phyloP scores from a whole-genome alignment of 345 rosid species.

The Dipteronia dyeriana region DNA sequence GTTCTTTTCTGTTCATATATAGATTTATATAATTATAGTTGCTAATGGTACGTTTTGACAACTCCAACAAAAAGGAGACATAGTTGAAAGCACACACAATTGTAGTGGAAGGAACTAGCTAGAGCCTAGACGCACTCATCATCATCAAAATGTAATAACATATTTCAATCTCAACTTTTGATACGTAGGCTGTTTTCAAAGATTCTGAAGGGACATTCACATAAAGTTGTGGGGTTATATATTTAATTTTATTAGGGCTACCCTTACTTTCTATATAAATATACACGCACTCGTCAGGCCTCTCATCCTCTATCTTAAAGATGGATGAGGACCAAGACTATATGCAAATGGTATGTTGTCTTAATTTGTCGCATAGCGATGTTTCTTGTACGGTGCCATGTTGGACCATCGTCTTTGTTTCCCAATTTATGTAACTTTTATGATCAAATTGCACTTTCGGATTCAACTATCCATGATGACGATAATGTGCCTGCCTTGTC shows the following conservation, averaged over 20 bases:
- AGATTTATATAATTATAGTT: too few relatives aligned
- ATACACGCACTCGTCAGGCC: not conserved
- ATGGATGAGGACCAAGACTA: too few relatives aligned
- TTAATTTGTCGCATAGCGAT: slow-evolving; percentile 1
- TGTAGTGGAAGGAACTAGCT: too few relatives aligned
- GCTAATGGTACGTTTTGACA: too few relatives aligned
- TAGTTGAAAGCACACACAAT: too few relatives aligned
- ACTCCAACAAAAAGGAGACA: too few relatives aligned
- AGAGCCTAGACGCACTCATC: not conserved
- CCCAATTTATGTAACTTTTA: not conserved
- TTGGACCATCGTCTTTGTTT: not conserved
- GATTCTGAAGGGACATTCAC: not conserved
- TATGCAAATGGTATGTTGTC: slow-evolving; percentile 17
- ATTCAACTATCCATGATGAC: slow-evolving; percentile 9
- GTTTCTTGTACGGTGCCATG: not conserved
- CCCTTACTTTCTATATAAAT: not conserved
- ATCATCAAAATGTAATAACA: not conserved
- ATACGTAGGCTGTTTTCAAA: not conserved
- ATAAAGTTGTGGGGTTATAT: not conserved
- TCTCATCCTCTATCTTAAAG: not conserved
- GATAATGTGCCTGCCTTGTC: not conserved
- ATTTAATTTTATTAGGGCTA: not conserved
- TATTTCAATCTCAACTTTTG: not conserved
- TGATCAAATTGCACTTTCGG: slow-evolving; percentile 11
- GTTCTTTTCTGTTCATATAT: not conserved